These are phyloP conservation scores for Penicillium janthinellum DNA, from an alignment of 2,329 filamentous ascomycete genomes.

Conservation along the genomic window DNA sequence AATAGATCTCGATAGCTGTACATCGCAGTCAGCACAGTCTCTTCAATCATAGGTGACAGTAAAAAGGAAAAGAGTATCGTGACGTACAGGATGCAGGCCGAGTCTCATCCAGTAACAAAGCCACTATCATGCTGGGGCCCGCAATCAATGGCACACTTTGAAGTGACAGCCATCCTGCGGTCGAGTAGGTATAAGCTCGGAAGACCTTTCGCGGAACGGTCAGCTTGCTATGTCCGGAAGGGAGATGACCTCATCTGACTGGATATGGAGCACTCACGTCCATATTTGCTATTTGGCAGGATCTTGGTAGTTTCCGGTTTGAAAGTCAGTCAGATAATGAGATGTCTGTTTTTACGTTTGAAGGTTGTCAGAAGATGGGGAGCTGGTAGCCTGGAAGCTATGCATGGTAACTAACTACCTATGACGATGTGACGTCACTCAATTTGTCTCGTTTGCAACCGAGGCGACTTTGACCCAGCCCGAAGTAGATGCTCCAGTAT, in stretches of 20 bases:
- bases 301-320: too few species aligned
- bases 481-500: not conserved
- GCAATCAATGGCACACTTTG: constrained; percentile 58
- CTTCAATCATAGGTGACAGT: not conserved
- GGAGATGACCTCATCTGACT: not conserved
- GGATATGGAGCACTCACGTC: not conserved
- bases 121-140: constrained; percentile 63
- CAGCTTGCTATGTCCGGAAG: not conserved
- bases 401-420: too few species aligned
- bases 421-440: constrained; percentile 17
- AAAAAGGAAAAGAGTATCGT: not conserved
- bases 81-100: constrained; percentile 56
- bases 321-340: not conserved
- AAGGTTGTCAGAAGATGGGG: not conserved
- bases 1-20: constrained; percentile 68
- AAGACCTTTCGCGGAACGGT: constrained; percentile 40
- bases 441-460: constrained; percentile 14
- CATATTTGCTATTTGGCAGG: not conserved
- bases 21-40: constrained; percentile 15
- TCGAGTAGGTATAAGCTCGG: constrained; percentile 48
- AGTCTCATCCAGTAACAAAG: constrained; percentile 60
- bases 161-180: constrained; percentile 47
- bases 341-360: not conserved
- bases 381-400: not conserved
- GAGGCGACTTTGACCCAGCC: not conserved